Evolutionary conservation across 768 basidiomycete species (phyloP).

Genomic region (Pleurotus eryngii): DNA sequence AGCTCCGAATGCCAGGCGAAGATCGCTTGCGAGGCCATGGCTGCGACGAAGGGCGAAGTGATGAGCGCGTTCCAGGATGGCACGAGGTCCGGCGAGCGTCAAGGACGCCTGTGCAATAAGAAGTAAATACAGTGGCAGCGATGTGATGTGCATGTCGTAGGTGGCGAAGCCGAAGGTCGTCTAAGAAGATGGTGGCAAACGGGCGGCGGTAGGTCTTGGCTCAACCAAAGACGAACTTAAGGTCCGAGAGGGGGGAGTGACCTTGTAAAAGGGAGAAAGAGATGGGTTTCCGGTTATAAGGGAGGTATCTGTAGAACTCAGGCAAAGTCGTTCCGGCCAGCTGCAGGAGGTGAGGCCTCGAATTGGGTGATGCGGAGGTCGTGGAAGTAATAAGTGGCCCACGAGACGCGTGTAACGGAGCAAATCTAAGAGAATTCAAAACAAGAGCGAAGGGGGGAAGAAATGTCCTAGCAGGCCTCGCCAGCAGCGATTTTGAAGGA

Average conservation of each 20-base stretch:
- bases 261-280: slow-evolving; percentile 12
- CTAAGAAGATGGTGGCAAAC: neutral
- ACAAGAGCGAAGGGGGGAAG: neutral
- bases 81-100: slow-evolving; percentile 35
- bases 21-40: slow-evolving; percentile 60
- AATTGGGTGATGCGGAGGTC: slow-evolving; percentile 10
- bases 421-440: neutral
- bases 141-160: slow-evolving; percentile 22
- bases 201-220: slow-evolving; percentile 2
- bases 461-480: neutral
- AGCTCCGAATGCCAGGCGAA: slow-evolving; percentile 61
- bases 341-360: slow-evolving; percentile 16
- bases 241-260: slow-evolving; percentile 13
- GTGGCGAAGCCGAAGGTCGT: slow-evolving; percentile 13
- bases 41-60: slow-evolving; percentile 55
- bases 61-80: slow-evolving; percentile 45
- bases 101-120: slow-evolving; percentile 27
- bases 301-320: slow-evolving; percentile 17
- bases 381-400: neutral
- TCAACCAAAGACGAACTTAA: slow-evolving; percentile 16
- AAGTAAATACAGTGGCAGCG: slow-evolving; percentile 32
- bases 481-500: slow-evolving; percentile 2
- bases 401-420: neutral
- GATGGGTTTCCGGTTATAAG: slow-evolving; percentile 2
- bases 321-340: slow-evolving; percentile 17